phyloP scores from a whole-genome alignment of 2,329 filamentous ascomycete genomes.

The Zasmidium cellare region DNA sequence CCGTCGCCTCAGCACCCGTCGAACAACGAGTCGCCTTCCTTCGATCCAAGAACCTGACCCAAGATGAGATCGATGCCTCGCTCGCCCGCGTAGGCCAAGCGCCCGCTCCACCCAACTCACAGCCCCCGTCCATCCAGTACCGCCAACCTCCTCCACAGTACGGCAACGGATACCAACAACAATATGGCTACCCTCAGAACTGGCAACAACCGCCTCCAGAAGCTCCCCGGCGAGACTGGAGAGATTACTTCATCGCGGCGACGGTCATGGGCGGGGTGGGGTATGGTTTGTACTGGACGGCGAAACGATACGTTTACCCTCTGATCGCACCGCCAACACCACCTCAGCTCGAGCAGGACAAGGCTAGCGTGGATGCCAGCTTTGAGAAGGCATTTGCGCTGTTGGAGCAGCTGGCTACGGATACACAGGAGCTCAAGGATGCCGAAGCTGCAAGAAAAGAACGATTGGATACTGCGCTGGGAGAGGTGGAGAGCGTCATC shows the following conservation, averaged over 20 bases:
- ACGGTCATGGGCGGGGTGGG: conserved; percentile 87
- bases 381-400: conserved; percentile 90
- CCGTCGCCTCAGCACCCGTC: conserved; percentile 81
- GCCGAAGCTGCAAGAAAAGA: conserved; percentile 83
- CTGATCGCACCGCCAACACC: conserved; percentile 91
- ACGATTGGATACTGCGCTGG: conserved; percentile 75
- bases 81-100: conserved; percentile 72
- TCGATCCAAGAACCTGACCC: conserved; percentile 93
- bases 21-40: conserved; percentile 93
- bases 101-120: conserved; percentile 42
- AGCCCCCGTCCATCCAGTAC: conserved; percentile 45
- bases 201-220: conserved; percentile 57
- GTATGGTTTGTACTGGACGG: conserved; percentile 84
- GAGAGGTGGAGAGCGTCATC: conserved; percentile 82
- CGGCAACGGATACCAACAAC: conserved; percentile 39
- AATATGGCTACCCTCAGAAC: conserved; percentile 41
- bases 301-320: conserved; percentile 90
- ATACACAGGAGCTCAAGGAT: conserved; percentile 83
- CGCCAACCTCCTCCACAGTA: conserved; percentile 26
- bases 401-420: conserved; percentile 86
- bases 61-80: conserved; percentile 88
- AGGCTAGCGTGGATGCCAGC: conserved; percentile 85
- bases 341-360: conserved; percentile 91
- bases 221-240: conserved; percentile 83
- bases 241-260: conserved; percentile 99